Evolutionary conservation across 2,329 filamentous ascomycete species (phyloP), one percentile per base, ranked within the genome.

Genomic region (Aspergillus terreus): DNA sequence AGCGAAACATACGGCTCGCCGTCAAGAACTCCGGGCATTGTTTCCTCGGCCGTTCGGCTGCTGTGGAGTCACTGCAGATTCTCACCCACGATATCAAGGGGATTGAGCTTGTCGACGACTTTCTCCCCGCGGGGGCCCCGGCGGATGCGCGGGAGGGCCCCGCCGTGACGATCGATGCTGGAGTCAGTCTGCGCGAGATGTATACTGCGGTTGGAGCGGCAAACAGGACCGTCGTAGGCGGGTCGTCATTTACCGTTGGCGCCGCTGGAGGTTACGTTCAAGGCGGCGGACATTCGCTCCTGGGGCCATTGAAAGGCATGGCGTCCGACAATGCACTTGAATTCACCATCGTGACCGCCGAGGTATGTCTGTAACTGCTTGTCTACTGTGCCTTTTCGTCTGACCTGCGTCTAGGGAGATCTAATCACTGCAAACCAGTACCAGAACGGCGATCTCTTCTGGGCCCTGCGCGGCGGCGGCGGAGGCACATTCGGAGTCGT

Each of bases 271-370:
- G 73, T 0, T 76, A 68, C 64, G 57, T 66, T 0, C 66, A 69
- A 33, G 72, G 74, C 11, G 75, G 74, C 19, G 74, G 75, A 10
- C 71, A 76, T 42, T 69, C 69, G 4, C 71, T 68, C 15, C 59
- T 84, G 46, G 76, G 75, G 12, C 72, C 72, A 47, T 62, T 76
- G 35, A 77, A 77, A 53, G 73, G 82, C 54, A 73, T 82, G 61
- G 79, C 69, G 50, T 70, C 76, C 3, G 78, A 81, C 59, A 74
- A 80, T 60, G 70, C 78, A 5, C 65, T 81, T 14, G 67, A 73
- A 47, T 67, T 77, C 46, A 69, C 79, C 49, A 69, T 81, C 9
- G 74, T 82, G 4, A 74, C 74, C 2, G 71, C 76, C 10, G 69
- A 71, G 36, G 36, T 40, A 19, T 15, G 36, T 40, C n/a, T 19